Percentiles rank a stretch among this genome's conserved stretches.
These are phyloP conservation scores for Starmera caribaea DNA, from an alignment of 805 yeast genomes.

Conservation along the genomic window DNA sequence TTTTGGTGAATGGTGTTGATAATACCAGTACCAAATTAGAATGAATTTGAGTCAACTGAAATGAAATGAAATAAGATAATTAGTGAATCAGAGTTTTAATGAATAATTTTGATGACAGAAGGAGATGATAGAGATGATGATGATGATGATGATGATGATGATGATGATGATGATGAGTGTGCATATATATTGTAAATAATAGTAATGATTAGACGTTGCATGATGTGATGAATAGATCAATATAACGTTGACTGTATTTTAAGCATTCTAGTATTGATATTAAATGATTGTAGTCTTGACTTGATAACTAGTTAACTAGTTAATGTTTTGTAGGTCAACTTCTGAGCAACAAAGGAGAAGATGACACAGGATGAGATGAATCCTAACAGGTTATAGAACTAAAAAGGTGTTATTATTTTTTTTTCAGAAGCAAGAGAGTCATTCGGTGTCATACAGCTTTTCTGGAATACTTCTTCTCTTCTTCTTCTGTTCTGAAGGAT, in stretches of 20 bases:
- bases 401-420: not conserved
- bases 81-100: no score
- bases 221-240: not conserved
- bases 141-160: not conserved
- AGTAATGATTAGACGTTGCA: not conserved
- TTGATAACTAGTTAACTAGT: slow-evolving; percentile 14
- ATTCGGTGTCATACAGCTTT: slow-evolving; percentile 38
- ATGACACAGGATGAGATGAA: slow-evolving; percentile 73
- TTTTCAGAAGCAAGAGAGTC: not conserved
- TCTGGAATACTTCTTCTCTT: slow-evolving; percentile 67
- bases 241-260: not conserved
- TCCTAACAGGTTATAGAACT: slow-evolving; percentile 68
- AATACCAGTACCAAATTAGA: not conserved
- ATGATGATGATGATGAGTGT: no score
- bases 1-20: slow-evolving; percentile 13
- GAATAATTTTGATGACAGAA: not conserved
- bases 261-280: no score
- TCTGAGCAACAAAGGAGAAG: slow-evolving; percentile 74
- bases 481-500: slow-evolving; percentile 79
- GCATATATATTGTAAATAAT: no score
- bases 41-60: not conserved
- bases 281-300: not conserved
- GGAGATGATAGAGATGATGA: not conserved
- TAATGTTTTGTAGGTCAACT: slow-evolving; percentile 16
- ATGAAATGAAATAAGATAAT: no score